Conservation (phyloP, 225 moss, liverwort and hornwort species). For the Thuidium tamariscinum region DNA sequence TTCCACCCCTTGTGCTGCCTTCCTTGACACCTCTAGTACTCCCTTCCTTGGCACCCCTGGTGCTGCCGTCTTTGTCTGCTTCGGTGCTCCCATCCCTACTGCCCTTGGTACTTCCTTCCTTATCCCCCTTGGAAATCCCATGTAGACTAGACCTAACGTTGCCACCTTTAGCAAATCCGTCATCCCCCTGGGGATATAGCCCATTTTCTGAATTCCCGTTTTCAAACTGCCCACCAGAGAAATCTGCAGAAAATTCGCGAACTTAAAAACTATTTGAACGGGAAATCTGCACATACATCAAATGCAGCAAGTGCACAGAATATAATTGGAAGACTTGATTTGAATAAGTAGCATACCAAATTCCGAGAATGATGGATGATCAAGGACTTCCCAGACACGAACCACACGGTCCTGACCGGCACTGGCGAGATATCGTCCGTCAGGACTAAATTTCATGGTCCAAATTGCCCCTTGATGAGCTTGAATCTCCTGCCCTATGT, state of each 20-base stretch:
- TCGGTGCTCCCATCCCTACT: conserved; percentile 12
- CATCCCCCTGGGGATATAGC: neutral
- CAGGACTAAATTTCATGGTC: conserved; percentile 95
- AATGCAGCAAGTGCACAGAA: neutral
- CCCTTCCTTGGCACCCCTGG: conserved; percentile 15
- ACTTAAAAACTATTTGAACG: neutral
- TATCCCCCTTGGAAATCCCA: conserved; percentile 13
- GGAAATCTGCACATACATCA: neutral
- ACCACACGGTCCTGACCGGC: conserved; percentile 90
- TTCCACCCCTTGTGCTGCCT: conserved; percentile 19
- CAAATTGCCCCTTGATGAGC: conserved; percentile 85
- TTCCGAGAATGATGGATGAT: conserved; percentile 53
- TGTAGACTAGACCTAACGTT: conserved; percentile 20
- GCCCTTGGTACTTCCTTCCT: conserved; percentile 12
- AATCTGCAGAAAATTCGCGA: conserved; percentile 14
- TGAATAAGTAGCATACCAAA: conserved; percentile 11
- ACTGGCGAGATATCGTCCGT: conserved; percentile 89
- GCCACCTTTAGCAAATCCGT: conserved; percentile 4
- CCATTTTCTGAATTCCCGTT: conserved; percentile 23
- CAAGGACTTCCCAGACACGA: conserved; percentile 76
- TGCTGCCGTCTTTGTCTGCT: conserved; percentile 15
- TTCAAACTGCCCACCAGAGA: conserved; percentile 18
- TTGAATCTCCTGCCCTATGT: conserved; percentile 74
- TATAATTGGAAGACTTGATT: neutral
- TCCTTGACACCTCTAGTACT: conserved; percentile 17